Evolutionary conservation across 129 eudicot genomes (phyloP), one percentile per base, ranked within the genome.

Genomic region (Tanacetum coccineum): DNA sequence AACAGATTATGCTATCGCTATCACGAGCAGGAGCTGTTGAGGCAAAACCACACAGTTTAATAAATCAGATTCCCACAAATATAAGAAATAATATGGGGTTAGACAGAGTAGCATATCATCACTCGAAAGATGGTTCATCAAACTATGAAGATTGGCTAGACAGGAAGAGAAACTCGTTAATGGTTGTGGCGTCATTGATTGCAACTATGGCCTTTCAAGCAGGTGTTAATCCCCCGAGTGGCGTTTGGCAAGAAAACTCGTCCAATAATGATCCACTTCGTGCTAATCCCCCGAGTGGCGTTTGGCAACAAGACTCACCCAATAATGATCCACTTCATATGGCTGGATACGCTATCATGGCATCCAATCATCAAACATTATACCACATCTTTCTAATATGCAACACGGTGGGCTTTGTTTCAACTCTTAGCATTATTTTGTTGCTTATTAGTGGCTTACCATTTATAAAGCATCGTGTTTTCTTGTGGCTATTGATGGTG

Each of bases 201-300:
- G 85, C 85, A 47, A 74, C 82, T n/a, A 77, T 83, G 78, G 80
- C 84, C 8, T 80, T 83, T 48, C 82, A 83, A 68, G 78, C 69
- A 3, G 85, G 78, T n/a, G 58, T 64, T n/a, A n/a, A n/a, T n/a
- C n/a, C n/a, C n/a, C n/a, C n/a, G n/a, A n/a, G n/a, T n/a, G n/a
- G n/a, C n/a, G n/a, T n/a, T n/a, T n/a, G n/a, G n/a, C n/a, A n/a
- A n/a, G n/a, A n/a, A n/a, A n/a, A n/a, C n/a, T n/a, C n/a, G n/a
- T n/a, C n/a, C n/a, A n/a, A n/a, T n/a, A n/a, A n/a, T n/a, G n/a
- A n/a, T n/a, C n/a, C n/a, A n/a, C n/a, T n/a, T n/a, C n/a, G n/a
- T n/a, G n/a, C n/a, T 4, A 72, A 39, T 64, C 85, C 85, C 21
- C 84, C 82, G 1, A 66, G 85, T 7, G 82, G 84, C 18, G 79